Percentiles rank a stretch among this genome's conserved stretches.
Evolutionary conservation across 2,329 filamentous ascomycete species (phyloP).

Genomic region (Trichophaea hybrida): DNA sequence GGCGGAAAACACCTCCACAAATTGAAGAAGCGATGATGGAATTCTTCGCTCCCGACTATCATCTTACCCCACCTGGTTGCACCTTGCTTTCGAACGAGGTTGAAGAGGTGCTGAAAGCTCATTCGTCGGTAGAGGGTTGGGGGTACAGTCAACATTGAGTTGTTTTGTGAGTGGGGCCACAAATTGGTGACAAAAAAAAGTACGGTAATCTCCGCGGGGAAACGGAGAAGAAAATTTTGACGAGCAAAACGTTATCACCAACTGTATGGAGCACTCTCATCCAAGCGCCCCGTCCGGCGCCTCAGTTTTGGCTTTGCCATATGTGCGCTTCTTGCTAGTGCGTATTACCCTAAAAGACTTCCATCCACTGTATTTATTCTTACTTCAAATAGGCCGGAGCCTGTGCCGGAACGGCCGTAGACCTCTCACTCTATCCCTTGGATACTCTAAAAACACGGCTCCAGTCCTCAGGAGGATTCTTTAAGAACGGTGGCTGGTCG

Average conservation of each 20-base stretch:
- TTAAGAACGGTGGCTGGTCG: conserved; percentile 69
- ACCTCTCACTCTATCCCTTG: conserved; percentile 91
- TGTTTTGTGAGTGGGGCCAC: no score
- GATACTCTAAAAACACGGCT: conserved; percentile 98
- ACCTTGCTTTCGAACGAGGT: neutral
- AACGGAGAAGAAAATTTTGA: neutral
- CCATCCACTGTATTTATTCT: neutral
- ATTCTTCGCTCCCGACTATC: conserved; percentile 4
- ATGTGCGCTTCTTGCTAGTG: conserved; percentile 15
- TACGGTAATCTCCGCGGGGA: neutral
- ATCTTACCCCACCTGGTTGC: neutral
- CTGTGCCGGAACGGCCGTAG: conserved; percentile 85
- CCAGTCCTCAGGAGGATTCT: conserved; percentile 65
- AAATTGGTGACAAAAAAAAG: neutral
- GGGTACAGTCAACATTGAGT: no score
- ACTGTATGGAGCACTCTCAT: neutral
- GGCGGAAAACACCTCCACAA: conserved; percentile 8
- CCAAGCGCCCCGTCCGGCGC: neutral
- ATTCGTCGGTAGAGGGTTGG: neutral
- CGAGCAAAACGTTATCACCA: neutral
- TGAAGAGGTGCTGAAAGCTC: neutral
- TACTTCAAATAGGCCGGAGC: conserved; percentile 52
- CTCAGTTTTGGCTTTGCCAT: conserved; percentile 10
- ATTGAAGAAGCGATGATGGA: conserved; percentile 8
- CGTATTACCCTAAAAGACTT: neutral